Percentiles rank a stretch among this genome's conserved stretches.
Conservation (phyloP, 257 asterid genomes). For the Craterostigma plantagineum region DNA sequence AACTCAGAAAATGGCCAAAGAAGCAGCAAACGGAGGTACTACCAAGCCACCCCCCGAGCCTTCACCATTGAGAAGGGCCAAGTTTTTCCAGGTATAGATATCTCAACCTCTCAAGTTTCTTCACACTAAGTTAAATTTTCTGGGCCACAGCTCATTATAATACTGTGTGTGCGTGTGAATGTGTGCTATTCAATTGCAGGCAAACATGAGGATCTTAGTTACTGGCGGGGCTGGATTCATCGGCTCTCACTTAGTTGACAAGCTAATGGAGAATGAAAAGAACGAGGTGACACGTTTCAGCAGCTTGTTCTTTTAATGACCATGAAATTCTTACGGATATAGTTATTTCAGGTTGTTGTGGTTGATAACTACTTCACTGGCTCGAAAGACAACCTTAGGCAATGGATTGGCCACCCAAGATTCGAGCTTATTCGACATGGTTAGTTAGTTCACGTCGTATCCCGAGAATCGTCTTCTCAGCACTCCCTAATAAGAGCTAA, state of each 20-base stretch:
- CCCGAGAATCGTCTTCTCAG: too few relatives aligned
- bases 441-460: constrained; percentile 6
- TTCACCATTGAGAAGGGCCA: constrained; percentile 81
- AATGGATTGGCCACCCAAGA: constrained; percentile 95
- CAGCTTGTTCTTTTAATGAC: too few relatives aligned
- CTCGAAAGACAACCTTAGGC: constrained; percentile 78
- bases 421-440: constrained; percentile 99
- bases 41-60: constrained; percentile 96
- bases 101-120: neutral
- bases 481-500: too few relatives aligned
- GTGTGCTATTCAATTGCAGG: constrained; percentile 23
- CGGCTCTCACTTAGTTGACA: constrained; percentile 97
- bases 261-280: constrained; percentile 83
- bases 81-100: constrained; percentile 62
- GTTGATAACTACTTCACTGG: constrained; percentile 95
- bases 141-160: neutral
- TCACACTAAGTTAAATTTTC: neutral
- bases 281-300: constrained; percentile 92
- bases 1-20: constrained; percentile 41
- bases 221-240: constrained; percentile 99
- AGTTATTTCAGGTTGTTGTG: constrained; percentile 51
- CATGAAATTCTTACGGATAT: neutral
- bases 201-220: constrained; percentile 87
- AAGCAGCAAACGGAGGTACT: constrained; percentile 42
- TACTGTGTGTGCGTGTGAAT: neutral